phyloP scores from a whole-genome alignment of 495 filamentous ascomycete species.

The Tuber indicum region DNA sequence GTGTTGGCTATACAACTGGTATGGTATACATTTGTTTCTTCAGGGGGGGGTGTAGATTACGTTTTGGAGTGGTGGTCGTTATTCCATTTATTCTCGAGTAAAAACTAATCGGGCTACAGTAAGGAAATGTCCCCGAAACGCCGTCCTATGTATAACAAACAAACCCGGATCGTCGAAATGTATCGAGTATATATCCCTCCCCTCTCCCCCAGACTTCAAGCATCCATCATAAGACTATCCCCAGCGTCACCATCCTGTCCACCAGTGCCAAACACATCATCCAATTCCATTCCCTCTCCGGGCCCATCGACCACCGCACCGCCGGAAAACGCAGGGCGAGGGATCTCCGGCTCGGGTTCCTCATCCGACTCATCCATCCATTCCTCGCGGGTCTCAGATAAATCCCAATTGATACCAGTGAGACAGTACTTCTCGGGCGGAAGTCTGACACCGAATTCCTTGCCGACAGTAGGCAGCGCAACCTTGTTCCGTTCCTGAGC shows the following conservation, averaged over 20 bases:
- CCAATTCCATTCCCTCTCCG: slow-evolving; percentile 47
- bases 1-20: background rate
- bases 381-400: slow-evolving; percentile 48
- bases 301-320: slow-evolving; percentile 32
- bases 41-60: background rate
- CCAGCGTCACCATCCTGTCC: slow-evolving; percentile 40
- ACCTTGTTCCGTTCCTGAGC: slow-evolving; percentile 76
- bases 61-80: background rate
- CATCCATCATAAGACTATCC: slow-evolving; percentile 42
- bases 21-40: slow-evolving; percentile 24
- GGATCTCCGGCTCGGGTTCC: slow-evolving; percentile 43
- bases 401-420: slow-evolving; percentile 73
- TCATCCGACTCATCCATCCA: slow-evolving; percentile 42
- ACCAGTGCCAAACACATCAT: slow-evolving; percentile 44
- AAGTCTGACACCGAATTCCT: slow-evolving; percentile 74
- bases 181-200: background rate
- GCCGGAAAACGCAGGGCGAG: slow-evolving; percentile 3
- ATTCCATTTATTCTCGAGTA: background rate
- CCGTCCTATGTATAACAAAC: background rate
- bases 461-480: slow-evolving; percentile 66
- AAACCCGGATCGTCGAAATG: background rate
- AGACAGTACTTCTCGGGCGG: slow-evolving; percentile 89
- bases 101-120: background rate
- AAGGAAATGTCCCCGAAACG: background rate
- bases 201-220: slow-evolving; percentile 10